Evolutionary conservation across 2,329 filamentous ascomycete genomes (phyloP), one percentile per base, ranked within the genome.

Genomic region (Zasmidium citrigriseum): DNA sequence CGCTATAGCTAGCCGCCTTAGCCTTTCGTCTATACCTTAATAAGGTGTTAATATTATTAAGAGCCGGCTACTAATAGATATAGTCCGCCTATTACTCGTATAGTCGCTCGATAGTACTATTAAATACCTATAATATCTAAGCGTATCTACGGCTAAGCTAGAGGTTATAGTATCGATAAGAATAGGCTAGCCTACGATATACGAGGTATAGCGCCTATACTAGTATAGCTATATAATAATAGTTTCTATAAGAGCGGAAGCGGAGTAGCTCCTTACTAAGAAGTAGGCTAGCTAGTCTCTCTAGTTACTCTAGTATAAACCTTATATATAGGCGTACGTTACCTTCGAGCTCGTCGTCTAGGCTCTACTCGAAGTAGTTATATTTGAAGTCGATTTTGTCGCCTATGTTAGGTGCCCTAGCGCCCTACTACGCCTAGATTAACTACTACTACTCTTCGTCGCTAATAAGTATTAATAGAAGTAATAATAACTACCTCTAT

Each of bases 61-160:
- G 27, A 14, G 7, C 27, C 14, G 14, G 27, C 27, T 34, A 34
- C 27, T 34, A 34, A 34, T 34, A 34, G 27, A 34, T 34, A 7
- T 7, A 7, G 14, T 34, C 27, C 27, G 7, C 14, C 27, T 34
- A 34, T 14, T 34, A 34, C 47, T 24, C 12, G 23, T 24, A 18
- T 23, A 23, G 20, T 50, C 9, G 25, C 25, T 23, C n/a, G n/a
- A 20, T 25, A 50, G 24, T 23, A n/a, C 20, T 50, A 23, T 24
- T 50, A 23, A 50, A 50, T 4, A 50, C 47, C 12, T 50, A 25
- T 24, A 18, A 50, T 24, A 50, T 23, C 47, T 50, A 50, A 11
- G 10, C n/a, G 24, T 50, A 50, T n/a, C 20, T 4, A 50, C 23
- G 23, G 23, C 47, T 25, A 24, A 23, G 12, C 2, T 14, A 10